A percentile compares a stretch with the other conserved stretches of the same genome.
phyloP scores from a whole-genome alignment of 2,329 filamentous ascomycete species.

The Tolypocladium ophioglossoides region DNA sequence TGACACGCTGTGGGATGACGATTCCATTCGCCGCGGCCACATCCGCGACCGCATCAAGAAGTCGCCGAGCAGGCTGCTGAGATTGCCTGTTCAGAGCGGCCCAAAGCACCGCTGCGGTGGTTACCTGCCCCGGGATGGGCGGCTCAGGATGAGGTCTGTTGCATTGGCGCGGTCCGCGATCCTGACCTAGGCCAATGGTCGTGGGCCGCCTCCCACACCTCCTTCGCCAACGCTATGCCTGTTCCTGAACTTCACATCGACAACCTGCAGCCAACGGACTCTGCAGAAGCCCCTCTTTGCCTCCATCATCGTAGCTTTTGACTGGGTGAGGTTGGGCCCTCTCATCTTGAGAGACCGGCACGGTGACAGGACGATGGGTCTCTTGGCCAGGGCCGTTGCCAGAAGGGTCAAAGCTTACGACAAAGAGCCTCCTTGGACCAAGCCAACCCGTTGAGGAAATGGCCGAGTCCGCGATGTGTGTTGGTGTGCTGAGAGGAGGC shows the following conservation, averaged over 20 bases:
- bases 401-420: not conserved
- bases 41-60: not conserved
- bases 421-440: not conserved
- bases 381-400: no score
- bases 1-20: not conserved
- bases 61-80: not conserved
- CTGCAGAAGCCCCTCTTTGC: not conserved
- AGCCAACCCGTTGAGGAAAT: constrained; percentile 3
- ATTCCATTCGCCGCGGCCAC: not conserved
- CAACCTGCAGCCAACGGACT: not conserved
- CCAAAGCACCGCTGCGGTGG: not conserved
- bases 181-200: not conserved
- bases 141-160: not conserved
- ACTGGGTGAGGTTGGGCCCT: constrained; percentile 3
- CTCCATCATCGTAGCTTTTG: constrained; percentile 1
- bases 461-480: constrained; percentile 7
- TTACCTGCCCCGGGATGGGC: not conserved
- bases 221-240: constrained; percentile 14
- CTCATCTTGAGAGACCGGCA: not conserved
- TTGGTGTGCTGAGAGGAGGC: constrained; percentile 3
- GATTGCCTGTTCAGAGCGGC: not conserved
- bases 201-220: constrained; percentile 4
- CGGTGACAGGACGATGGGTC: constrained; percentile 8
- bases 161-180: constrained; percentile 3
- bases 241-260: constrained; percentile 16